phyloP scores from a whole-genome alignment of 2,329 filamentous ascomycete genomes.

The Trichoderma cornu-damae region DNA sequence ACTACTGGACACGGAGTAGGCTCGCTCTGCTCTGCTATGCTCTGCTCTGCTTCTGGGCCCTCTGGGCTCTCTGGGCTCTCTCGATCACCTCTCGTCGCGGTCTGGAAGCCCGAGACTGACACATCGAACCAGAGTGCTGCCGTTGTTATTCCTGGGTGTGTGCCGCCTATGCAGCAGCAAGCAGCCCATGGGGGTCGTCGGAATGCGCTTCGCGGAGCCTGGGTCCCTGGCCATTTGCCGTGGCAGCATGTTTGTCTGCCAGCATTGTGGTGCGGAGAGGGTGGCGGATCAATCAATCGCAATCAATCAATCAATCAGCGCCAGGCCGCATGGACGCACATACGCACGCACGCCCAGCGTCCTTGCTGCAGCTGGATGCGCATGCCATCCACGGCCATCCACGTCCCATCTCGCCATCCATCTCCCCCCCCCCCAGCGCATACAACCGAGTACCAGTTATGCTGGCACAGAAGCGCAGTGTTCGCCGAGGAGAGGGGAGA shows the following conservation, averaged over 20 bases:
- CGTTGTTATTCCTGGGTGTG: background rate
- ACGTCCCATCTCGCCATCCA: conserved; percentile 6
- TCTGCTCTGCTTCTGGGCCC: no score
- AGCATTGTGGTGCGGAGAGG: conserved; percentile 18
- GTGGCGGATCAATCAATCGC: conserved; percentile 19
- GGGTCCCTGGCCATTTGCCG: conserved; percentile 4
- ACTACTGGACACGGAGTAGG: background rate
- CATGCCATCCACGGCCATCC: conserved; percentile 19
- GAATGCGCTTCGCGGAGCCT: conserved; percentile 19
- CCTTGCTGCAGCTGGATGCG: conserved; percentile 18
- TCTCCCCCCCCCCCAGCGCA: no score
- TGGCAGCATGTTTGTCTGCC: conserved; percentile 15
- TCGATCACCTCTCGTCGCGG: no score
- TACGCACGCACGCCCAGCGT: conserved; percentile 8
- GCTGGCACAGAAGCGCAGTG: no score
- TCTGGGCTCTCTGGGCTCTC: no score
- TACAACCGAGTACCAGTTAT: no score
- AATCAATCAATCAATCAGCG: conserved; percentile 15
- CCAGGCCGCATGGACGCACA: conserved; percentile 14
- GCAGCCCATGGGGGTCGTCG: conserved; percentile 9
- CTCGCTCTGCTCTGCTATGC: background rate
- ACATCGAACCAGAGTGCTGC: background rate
- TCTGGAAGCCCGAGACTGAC: no score
- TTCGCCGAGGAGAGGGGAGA: no score
- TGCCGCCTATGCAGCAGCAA: background rate